These are phyloP conservation scores for Colletotrichum tanaceti DNA, from an alignment of 2,329 filamentous ascomycete genomes.

Conservation along the genomic window DNA sequence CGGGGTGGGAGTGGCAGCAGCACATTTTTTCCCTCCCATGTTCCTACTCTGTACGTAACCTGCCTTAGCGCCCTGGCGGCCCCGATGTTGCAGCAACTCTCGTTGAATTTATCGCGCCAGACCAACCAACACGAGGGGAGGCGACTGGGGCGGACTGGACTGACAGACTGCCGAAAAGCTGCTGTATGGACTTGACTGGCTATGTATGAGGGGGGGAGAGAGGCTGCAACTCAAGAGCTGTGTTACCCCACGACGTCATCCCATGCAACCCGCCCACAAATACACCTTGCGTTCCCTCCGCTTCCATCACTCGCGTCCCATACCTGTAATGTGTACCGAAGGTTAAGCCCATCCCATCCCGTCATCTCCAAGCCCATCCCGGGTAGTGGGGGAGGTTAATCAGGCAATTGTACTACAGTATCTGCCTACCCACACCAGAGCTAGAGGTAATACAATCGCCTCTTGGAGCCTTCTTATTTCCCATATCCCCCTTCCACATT, in stretches of 20 bases:
- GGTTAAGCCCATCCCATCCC: neutral
- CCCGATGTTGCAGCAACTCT: slow-evolving; percentile 37
- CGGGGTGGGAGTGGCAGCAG: slow-evolving; percentile 23
- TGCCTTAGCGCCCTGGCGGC: slow-evolving; percentile 18
- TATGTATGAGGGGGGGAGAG: neutral
- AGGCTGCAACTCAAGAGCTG: slow-evolving; percentile 22
- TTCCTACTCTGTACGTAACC: slow-evolving; percentile 20
- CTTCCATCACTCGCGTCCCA: slow-evolving; percentile 10
- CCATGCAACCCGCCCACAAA: slow-evolving; percentile 20
- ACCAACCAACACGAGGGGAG: slow-evolving; percentile 5
- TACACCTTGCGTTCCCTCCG: slow-evolving; percentile 27
- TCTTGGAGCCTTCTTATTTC: neutral
- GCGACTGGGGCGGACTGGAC: neutral
- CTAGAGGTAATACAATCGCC: neutral
- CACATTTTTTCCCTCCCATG: slow-evolving; percentile 15
- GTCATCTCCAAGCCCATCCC: slow-evolving; percentile 27
- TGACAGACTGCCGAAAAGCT: neutral
- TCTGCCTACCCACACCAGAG: neutral
- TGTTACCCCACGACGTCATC: slow-evolving; percentile 40
- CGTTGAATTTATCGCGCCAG: slow-evolving; percentile 39
- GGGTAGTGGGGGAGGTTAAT: slow-evolving; percentile 18
- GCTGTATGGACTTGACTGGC: neutral
- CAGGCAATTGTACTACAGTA: slow-evolving; percentile 4
- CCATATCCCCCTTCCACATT: slow-evolving; percentile 12
- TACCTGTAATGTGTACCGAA: slow-evolving; percentile 16